These are phyloP conservation scores for Camillea tinctor DNA, from an alignment of 2,329 filamentous ascomycete species.

Conservation along the genomic window DNA sequence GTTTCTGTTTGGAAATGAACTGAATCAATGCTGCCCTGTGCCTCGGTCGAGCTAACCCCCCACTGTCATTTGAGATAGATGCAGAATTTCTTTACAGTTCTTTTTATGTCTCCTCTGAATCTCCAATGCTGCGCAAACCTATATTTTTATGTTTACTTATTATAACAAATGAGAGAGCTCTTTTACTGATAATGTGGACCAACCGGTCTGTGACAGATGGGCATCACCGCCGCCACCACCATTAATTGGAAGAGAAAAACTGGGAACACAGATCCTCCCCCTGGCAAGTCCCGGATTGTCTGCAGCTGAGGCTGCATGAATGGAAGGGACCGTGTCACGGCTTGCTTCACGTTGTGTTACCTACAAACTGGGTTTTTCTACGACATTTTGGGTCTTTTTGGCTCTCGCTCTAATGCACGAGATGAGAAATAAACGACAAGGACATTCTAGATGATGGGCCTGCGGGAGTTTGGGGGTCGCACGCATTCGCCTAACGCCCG, in stretches of 20 bases:
- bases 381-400: background rate
- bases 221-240: constrained; percentile 35
- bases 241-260: constrained; percentile 12
- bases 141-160: constrained; percentile 16
- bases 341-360: background rate
- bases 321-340: background rate
- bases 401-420: background rate
- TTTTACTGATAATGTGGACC: constrained; percentile 37
- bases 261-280: background rate
- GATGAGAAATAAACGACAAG: too few species aligned
- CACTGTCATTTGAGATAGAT: constrained; percentile 26
- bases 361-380: background rate
- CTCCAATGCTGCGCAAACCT: constrained; percentile 21
- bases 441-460: too few species aligned
- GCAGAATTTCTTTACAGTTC: constrained; percentile 15
- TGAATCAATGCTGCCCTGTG: constrained; percentile 14
- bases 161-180: constrained; percentile 15
- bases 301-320: background rate
- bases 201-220: constrained; percentile 40
- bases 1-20: constrained; percentile 1
- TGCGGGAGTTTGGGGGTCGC: too few species aligned
- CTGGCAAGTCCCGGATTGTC: background rate
- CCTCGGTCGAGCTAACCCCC: constrained; percentile 12
- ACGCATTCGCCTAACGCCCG: too few species aligned
- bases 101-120: constrained; percentile 19